Conservation (phyloP, 2,329 filamentous ascomycete genomes). For the Claviceps lovelessii region DNA sequence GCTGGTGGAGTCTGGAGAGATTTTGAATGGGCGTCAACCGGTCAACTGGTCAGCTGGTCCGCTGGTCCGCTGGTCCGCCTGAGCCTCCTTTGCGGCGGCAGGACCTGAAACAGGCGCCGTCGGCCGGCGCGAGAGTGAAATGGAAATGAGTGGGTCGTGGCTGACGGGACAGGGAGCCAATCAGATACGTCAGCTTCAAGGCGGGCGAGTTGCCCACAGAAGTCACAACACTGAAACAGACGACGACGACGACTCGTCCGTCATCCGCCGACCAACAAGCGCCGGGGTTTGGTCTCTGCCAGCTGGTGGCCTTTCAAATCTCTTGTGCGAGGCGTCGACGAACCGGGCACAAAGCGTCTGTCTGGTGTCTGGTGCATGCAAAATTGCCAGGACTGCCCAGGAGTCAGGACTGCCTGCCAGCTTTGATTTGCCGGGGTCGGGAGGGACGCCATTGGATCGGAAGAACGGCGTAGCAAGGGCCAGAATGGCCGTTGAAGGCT, state of each 20-base stretch:
- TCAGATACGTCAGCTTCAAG: too few relatives aligned
- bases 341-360: too few relatives aligned
- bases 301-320: too few relatives aligned
- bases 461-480: neutral
- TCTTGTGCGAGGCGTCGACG: neutral
- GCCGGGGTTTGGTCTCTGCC: neutral
- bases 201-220: too few relatives aligned
- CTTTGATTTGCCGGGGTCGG: neutral
- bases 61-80: too few relatives aligned
- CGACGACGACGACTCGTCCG: neutral
- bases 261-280: neutral
- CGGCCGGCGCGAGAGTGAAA: neutral
- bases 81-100: neutral
- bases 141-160: neutral
- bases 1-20: neutral
- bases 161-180: neutral
- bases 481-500: neutral
- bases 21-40: too few relatives aligned
- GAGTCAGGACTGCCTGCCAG: too few relatives aligned
- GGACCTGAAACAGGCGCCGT: constrained; percentile 9
- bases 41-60: too few relatives aligned
- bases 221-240: too few relatives aligned
- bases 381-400: neutral
- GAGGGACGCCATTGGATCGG: neutral
- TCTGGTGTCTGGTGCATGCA: neutral